Evolutionary conservation across 2,329 filamentous ascomycete species (phyloP), one percentile per base, ranked within the genome.

Genomic region (Dothideomycetidae sp.): DNA sequence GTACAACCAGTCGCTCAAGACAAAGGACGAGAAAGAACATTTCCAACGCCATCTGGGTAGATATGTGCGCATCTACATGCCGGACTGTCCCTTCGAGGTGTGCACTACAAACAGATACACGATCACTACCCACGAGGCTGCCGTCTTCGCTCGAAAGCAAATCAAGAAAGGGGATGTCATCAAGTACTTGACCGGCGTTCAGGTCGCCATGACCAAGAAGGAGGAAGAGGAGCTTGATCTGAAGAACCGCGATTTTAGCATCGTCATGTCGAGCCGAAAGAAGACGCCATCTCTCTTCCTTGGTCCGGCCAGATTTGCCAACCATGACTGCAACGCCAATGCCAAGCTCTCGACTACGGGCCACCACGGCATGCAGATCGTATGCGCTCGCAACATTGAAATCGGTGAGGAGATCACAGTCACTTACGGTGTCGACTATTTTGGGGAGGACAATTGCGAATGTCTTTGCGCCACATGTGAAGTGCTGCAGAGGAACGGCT

Each of bases 251-350:
- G 90, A 98, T 54, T 98, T 98, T 56, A 94, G 86, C 56, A 86
- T 98, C 45, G 86, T 98, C 19, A 81, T 94, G 53, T 93, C 86
- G 44, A 88, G 84, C 47, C 73, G 90, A 41, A 88, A 81, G 60
- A 94, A 93, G 60, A 79, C 79, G 43, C 81, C 86, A 18, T 93
- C 83, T 36, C 65, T 98, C 29, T 96, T 98, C 54, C 77, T 98
- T 54, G 90, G 90, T 0, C 92, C 90, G 5, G 90, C 90, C 21
- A 77, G 90, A 35, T 96, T 98, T 56, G 85, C 90, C 16, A 98
- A 98, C 54, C 90, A 98, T 59, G 90, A 98, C 57, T 98, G 90
- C 61, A 72, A 81, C 48, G 84, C 90, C 19, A 98, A 96, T 62
- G 86, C 86, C 5, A 74, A 78, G 52, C 70, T 98, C 31, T 78